These are phyloP conservation scores for Arthroderma uncinatum DNA, from an alignment of 2,329 filamentous ascomycete genomes.

Conservation along the genomic window DNA sequence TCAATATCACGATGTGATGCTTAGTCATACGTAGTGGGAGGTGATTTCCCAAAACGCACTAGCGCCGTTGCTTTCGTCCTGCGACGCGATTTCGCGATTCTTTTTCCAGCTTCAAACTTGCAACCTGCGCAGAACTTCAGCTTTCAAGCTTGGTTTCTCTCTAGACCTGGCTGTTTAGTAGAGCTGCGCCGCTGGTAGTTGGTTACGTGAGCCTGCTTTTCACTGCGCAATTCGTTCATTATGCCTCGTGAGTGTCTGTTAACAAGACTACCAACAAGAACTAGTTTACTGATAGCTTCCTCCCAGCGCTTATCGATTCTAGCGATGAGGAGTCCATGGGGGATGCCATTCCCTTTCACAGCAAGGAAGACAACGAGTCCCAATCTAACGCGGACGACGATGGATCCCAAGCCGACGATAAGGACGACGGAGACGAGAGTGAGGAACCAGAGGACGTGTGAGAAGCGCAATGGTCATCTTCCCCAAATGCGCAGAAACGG, in stretches of 20 bases:
- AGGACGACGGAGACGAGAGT: constrained; percentile 16
- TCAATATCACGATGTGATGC: neutral
- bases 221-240: constrained; percentile 3
- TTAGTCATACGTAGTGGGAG: constrained; percentile 3
- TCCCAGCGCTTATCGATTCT: constrained; percentile 8
- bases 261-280: neutral
- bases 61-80: neutral
- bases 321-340: constrained; percentile 26
- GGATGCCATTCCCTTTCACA: constrained; percentile 28
- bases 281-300: constrained; percentile 3
- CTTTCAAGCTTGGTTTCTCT: too few species aligned
- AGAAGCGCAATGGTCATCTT: constrained; percentile 15
- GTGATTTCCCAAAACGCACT: constrained; percentile 1
- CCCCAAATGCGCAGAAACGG: neutral
- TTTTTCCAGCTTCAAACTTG: neutral
- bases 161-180: neutral
- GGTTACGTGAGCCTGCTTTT: neutral
- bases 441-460: constrained; percentile 29
- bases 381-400: constrained; percentile 15
- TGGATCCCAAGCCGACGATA: constrained; percentile 15
- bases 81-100: neutral
- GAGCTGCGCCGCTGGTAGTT: neutral
- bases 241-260: constrained; percentile 34
- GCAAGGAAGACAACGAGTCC: constrained; percentile 18
- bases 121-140: too few species aligned